Conservation (phyloP, 2,329 filamentous ascomycete species). For the Lachnum nothofagi region DNA sequence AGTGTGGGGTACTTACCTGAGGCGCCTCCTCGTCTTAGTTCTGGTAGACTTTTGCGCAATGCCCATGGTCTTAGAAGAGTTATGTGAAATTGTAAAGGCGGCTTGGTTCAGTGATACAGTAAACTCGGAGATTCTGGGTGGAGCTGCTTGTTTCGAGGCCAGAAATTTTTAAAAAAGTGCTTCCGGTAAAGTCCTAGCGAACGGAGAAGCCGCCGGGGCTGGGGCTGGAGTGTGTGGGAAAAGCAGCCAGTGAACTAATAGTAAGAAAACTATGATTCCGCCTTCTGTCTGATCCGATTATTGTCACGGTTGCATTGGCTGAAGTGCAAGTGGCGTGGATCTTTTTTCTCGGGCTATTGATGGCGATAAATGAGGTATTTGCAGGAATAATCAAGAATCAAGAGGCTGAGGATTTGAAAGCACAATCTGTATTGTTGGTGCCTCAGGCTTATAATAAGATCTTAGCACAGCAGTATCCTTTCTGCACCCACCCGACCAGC, state of each 20-base stretch:
- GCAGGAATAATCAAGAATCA: too few relatives aligned
- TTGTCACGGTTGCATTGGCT: too few relatives aligned
- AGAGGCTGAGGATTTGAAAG: too few relatives aligned
- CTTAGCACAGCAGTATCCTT: too few relatives aligned
- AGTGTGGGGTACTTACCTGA: conserved; percentile 44
- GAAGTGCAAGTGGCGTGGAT: too few relatives aligned
- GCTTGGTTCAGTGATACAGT: not conserved
- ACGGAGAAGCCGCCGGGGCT: conserved; percentile 9
- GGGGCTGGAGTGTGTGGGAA: not conserved
- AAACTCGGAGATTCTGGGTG: not conserved
- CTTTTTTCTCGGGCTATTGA: not conserved
- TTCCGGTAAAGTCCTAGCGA: not conserved
- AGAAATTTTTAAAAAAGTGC: conserved; percentile 3
- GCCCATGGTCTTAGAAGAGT: conserved; percentile 46
- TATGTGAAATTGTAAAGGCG: not conserved
- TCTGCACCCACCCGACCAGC: too few relatives aligned
- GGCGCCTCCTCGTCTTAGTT: conserved; percentile 69
- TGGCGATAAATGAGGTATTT: too few relatives aligned
- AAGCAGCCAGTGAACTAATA: not conserved
- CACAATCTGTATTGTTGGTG: too few relatives aligned
- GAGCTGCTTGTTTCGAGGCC: conserved; percentile 9
- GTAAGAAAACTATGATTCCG: not conserved
- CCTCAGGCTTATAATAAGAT: too few relatives aligned
- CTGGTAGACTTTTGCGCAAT: conserved; percentile 61
- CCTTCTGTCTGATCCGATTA: too few relatives aligned